These are phyloP conservation scores for Calamus simplicifolius DNA, from an alignment of 176 grass and related monocot species.

Conservation along the genomic window DNA sequence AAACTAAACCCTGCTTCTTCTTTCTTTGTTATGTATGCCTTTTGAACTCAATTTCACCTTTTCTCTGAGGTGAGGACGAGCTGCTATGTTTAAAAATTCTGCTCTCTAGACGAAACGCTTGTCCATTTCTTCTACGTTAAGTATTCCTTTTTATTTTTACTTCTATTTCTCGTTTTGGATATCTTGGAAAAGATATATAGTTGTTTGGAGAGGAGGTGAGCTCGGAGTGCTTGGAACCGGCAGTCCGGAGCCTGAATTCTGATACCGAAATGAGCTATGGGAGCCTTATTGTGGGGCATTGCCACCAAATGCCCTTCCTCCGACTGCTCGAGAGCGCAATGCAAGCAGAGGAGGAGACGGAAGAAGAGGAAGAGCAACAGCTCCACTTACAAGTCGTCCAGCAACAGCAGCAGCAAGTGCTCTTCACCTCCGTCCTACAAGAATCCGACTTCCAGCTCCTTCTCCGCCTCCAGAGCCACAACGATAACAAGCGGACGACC, in stretches of 20 bases:
- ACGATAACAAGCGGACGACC: not conserved
- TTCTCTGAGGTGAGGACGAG: too few species aligned
- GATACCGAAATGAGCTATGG: conserved; percentile 5
- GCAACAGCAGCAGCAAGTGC: not conserved
- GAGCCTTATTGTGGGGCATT: conserved; percentile 7
- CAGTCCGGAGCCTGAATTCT: not conserved
- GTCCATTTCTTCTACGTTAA: too few species aligned
- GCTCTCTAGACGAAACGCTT: too few species aligned
- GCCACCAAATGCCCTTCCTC: conserved; percentile 55
- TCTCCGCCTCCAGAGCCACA: conserved; percentile 9
- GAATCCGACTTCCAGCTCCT: conserved; percentile 18
- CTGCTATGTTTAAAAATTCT: too few species aligned
- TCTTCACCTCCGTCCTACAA: not conserved
- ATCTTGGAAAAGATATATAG: conserved; percentile 58
- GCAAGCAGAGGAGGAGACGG: not conserved
- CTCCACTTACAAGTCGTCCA: not conserved
- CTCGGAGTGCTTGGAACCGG: not conserved
- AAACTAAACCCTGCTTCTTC: not conserved
- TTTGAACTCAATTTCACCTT: not conserved
- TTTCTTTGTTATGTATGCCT: conserved; percentile 2
- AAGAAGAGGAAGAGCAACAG: conserved; percentile 3
- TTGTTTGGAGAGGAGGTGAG: conserved; percentile 50
- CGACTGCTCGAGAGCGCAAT: conserved; percentile 55
- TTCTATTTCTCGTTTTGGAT: not conserved
- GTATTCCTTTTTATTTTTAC: not conserved